phyloP scores from a whole-genome alignment of 129 eudicot species.

The Tagetes erecta region DNA sequence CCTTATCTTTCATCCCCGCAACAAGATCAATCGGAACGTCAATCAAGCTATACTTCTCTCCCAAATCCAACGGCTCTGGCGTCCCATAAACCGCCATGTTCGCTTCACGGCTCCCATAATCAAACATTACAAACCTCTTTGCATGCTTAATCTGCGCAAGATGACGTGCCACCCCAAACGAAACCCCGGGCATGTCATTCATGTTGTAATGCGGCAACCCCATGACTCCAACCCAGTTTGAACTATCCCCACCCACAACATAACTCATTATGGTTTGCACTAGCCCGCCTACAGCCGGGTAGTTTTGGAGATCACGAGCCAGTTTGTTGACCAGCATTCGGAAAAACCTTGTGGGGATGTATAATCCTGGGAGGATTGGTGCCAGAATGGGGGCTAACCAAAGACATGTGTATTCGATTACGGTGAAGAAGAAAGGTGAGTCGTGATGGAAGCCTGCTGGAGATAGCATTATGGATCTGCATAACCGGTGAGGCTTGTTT shows the following conservation, averaged over 20 bases:
- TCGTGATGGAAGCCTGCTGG: conserved; percentile 95
- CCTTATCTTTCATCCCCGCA: conserved; percentile 84
- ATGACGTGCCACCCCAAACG: conserved; percentile 82
- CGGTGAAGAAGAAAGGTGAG: conserved; percentile 59
- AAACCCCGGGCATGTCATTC: conserved; percentile 96
- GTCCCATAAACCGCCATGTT: conserved; percentile 65
- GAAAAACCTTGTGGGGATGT: conserved; percentile 86
- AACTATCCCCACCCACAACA: conserved; percentile 84
- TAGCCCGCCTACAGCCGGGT: conserved; percentile 95
- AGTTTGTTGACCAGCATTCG: conserved; percentile 83
- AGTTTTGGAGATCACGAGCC: conserved; percentile 87
- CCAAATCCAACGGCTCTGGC: conserved; percentile 79
- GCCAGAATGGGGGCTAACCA: conserved; percentile 59
- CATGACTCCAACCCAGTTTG: conserved; percentile 91
- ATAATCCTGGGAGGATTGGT: conserved; percentile 65
- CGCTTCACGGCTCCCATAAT: conserved; percentile 68
- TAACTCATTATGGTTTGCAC: conserved; percentile 91
- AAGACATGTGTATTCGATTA: conserved; percentile 55
- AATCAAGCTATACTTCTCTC: conserved; percentile 62
- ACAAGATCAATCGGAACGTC: conserved; percentile 93
- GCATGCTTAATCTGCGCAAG: conserved; percentile 74
- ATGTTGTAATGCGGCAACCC: conserved; percentile 90
- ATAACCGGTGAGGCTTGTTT: conserved; percentile 72
- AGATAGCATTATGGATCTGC: conserved; percentile 70
- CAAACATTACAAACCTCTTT: conserved; percentile 65